Percentiles rank a stretch among this genome's conserved stretches.
phyloP scores from a whole-genome alignment of 2,329 filamentous ascomycete genomes.

The Colletotrichum musae region DNA sequence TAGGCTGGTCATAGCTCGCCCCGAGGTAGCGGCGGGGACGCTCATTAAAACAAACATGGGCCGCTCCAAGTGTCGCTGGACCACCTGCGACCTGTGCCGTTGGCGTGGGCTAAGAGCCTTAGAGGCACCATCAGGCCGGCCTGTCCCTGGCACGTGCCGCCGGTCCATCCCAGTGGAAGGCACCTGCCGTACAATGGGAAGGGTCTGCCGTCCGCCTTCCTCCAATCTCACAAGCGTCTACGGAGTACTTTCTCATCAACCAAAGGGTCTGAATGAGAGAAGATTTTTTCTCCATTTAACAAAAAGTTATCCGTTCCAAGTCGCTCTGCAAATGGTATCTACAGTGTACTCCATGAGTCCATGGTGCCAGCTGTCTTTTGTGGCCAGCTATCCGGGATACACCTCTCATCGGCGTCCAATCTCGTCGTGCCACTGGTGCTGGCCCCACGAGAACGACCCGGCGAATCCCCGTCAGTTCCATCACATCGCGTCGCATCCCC shows the following conservation, averaged over 20 bases:
- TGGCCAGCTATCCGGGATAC: background rate
- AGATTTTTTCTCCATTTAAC: too few species aligned
- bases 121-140: conserved; percentile 1
- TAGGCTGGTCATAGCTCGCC: conserved; percentile 31
- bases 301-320: background rate
- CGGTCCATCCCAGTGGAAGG: conserved; percentile 29
- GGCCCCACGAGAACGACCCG: conserved; percentile 7
- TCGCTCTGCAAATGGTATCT: background rate
- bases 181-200: background rate
- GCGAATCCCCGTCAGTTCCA: conserved; percentile 9
- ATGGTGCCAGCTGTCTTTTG: conserved; percentile 34
- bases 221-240: background rate
- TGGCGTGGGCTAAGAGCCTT: background rate
- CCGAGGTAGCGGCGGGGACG: conserved; percentile 19
- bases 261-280: too few species aligned
- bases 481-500: background rate
- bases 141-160: conserved; percentile 30
- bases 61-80: conserved; percentile 13
- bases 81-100: background rate
- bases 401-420: conserved; percentile 25
- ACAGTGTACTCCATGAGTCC: conserved; percentile 2
- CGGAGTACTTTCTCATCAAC: too few species aligned
- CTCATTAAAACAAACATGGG: conserved; percentile 39
- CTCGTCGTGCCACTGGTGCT: conserved; percentile 32
- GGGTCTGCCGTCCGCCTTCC: conserved; percentile 14